Percentiles rank a stretch among this genome's conserved stretches.
Conservation (phyloP, 1,284 basidiomycete species). For the Thecaphora thlaspeos region DNA sequence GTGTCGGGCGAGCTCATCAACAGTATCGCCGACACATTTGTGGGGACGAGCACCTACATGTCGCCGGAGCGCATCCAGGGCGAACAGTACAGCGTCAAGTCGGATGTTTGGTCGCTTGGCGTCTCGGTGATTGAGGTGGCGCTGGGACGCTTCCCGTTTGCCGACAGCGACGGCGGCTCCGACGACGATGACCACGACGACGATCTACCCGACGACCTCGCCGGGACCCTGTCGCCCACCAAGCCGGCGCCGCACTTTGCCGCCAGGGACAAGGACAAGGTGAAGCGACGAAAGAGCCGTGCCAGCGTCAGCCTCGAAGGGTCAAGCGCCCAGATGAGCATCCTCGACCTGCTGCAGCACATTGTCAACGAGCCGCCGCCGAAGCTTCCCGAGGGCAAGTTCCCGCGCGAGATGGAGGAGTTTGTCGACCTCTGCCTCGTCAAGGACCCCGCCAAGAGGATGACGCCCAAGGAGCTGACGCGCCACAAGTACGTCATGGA, state of each 20-base stretch:
- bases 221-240: conserved; percentile 44
- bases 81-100: conserved; percentile 93
- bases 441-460: conserved; percentile 48
- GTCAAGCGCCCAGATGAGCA: conserved; percentile 90
- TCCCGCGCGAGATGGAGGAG: conserved; percentile 42
- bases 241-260: conserved; percentile 26
- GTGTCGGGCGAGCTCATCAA: conserved; percentile 98
- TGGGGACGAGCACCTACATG: conserved; percentile 98
- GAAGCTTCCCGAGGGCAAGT: conserved; percentile 41
- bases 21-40: conserved; percentile 97
- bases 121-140: conserved; percentile 93
- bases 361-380: conserved; percentile 72
- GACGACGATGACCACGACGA: conserved; percentile 29
- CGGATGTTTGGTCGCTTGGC: conserved; percentile 94
- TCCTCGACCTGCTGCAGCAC: conserved; percentile 91
- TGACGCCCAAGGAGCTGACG: conserved; percentile 52
- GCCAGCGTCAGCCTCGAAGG: conserved; percentile 84
- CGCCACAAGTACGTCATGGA: conserved; percentile 40
- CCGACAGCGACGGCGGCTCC: conserved; percentile 26
- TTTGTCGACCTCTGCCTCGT: conserved; percentile 51
- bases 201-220: conserved; percentile 34
- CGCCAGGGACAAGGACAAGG: conserved; percentile 34
- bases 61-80: conserved; percentile 99
- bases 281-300: conserved; percentile 55
- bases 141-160: conserved; percentile 86